phyloP scores from a whole-genome alignment of 129 eudicot genomes.

The Escallonia herrerae region DNA sequence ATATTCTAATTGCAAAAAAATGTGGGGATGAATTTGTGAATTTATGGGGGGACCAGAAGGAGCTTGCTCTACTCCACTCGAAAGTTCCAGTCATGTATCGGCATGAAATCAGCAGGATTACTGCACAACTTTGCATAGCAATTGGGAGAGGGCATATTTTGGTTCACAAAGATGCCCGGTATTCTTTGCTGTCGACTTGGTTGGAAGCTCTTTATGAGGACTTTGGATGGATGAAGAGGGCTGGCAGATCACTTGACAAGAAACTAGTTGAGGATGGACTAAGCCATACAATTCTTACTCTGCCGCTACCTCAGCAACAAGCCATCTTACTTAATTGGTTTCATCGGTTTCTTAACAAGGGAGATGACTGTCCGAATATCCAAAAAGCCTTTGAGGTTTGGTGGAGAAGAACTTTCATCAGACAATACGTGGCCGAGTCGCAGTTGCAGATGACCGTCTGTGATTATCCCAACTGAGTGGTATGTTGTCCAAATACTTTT shows the following conservation, averaged over 20 bases:
- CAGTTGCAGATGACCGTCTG: conserved; percentile 68
- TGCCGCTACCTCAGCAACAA: conserved; percentile 67
- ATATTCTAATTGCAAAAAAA: conserved; percentile 55
- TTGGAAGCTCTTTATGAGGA: conserved; percentile 86
- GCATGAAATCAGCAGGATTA: conserved; percentile 83
- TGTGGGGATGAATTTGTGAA: conserved; percentile 71
- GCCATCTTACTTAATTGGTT: conserved; percentile 72
- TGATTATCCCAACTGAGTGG: conserved; percentile 51
- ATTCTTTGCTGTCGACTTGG: conserved; percentile 75
- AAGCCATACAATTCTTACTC: conserved; percentile 67
- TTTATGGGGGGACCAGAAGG: conserved; percentile 82
- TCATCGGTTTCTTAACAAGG: conserved; percentile 75
- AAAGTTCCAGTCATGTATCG: conserved; percentile 74
- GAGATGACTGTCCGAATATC: conserved; percentile 90
- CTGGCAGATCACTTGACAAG: conserved; percentile 48
- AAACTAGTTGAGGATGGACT: conserved; percentile 77
- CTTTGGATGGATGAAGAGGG: conserved; percentile 88
- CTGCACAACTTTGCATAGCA: conserved; percentile 78
- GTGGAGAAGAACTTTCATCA: conserved; percentile 90
- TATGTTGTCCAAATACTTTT: conserved; percentile 1
- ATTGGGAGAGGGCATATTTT: conserved; percentile 69
- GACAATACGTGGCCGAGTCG: conserved; percentile 54
- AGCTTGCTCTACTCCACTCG: conserved; percentile 72
- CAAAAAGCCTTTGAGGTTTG: conserved; percentile 86
- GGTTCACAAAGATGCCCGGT: conserved; percentile 70